A percentile compares a stretch with the other conserved stretches of the same genome.
These are phyloP conservation scores for Microsporum ferrugineum DNA, from an alignment of 2,329 filamentous ascomycete genomes.

Conservation along the genomic window DNA sequence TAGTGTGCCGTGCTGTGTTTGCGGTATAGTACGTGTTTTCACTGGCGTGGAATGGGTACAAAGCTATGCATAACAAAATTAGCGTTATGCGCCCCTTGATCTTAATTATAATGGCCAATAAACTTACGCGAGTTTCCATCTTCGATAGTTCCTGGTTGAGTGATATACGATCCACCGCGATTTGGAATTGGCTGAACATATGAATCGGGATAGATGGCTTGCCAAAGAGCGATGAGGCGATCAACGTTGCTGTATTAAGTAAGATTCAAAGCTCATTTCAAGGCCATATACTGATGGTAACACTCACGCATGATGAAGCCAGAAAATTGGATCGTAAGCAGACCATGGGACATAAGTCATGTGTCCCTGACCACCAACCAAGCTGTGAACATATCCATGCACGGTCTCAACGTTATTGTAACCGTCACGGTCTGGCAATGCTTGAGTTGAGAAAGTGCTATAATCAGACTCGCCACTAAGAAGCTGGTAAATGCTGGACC, in stretches of 20 bases:
- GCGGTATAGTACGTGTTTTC: slow-evolving; percentile 55
- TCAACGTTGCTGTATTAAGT: slow-evolving; percentile 50
- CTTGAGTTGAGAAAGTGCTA: slow-evolving; percentile 18
- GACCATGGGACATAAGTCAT: slow-evolving; percentile 61
- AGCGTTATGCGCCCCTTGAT: background rate
- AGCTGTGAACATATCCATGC: slow-evolving; percentile 41
- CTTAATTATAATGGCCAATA: too few relatives aligned
- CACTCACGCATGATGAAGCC: slow-evolving; percentile 53
- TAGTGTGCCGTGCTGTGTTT: slow-evolving; percentile 46
- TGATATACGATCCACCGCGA: slow-evolving; percentile 51
- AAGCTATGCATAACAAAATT: slow-evolving; percentile 22
- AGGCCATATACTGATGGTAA: background rate
- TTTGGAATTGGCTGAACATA: slow-evolving; percentile 51
- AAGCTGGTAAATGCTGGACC: slow-evolving; percentile 20
- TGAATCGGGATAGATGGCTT: slow-evolving; percentile 56
- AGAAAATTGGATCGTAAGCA: slow-evolving; percentile 69
- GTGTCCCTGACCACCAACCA: slow-evolving; percentile 50
- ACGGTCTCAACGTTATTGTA: slow-evolving; percentile 33
- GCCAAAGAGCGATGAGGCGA: slow-evolving; percentile 65
- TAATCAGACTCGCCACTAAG: slow-evolving; percentile 21
- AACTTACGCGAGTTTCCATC: slow-evolving; percentile 41
- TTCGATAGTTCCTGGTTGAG: slow-evolving; percentile 42
- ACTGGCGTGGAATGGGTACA: slow-evolving; percentile 57
- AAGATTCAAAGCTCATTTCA: background rate
- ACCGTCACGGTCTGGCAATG: slow-evolving; percentile 11